Evolutionary conservation across 2,329 filamentous ascomycete species (phyloP).

Genomic region (Ophiostoma tasmaniense): DNA sequence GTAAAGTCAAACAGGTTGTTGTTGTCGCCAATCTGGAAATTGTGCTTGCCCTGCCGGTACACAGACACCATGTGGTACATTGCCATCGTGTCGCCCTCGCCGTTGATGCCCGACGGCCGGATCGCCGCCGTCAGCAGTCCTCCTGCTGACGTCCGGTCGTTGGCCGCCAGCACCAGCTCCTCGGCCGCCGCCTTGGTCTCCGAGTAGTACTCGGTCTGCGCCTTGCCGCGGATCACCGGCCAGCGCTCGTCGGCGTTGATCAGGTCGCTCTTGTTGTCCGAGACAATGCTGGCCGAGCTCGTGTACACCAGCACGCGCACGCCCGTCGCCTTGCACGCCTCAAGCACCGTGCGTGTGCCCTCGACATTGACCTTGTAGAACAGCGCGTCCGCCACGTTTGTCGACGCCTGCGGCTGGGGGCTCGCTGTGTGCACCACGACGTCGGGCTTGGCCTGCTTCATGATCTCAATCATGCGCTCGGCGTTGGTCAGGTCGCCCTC

Average conservation of each 20-base stretch:
- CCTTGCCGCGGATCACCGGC: slow-evolving; percentile 62
- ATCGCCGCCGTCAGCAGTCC: slow-evolving; percentile 69
- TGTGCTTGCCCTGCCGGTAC: slow-evolving; percentile 58
- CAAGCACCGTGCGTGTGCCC: slow-evolving; percentile 70
- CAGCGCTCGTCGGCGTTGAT: slow-evolving; percentile 78
- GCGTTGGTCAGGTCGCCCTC: slow-evolving; percentile 70
- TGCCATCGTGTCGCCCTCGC: slow-evolving; percentile 74
- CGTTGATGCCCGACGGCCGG: slow-evolving; percentile 82
- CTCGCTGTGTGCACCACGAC: slow-evolving; percentile 89
- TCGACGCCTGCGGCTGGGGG: slow-evolving; percentile 48
- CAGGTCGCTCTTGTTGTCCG: slow-evolving; percentile 71
- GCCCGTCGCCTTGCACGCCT: slow-evolving; percentile 58
- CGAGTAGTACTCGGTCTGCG: slow-evolving; percentile 76
- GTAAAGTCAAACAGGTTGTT: slow-evolving; percentile 57
- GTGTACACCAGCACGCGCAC: slow-evolving; percentile 86
- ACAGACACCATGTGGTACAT: slow-evolving; percentile 67
- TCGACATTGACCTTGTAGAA: slow-evolving; percentile 81
- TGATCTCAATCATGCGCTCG: slow-evolving; percentile 50
- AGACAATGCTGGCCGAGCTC: slow-evolving; percentile 77
- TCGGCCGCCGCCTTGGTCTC: slow-evolving; percentile 84
- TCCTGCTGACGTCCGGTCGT: slow-evolving; percentile 35
- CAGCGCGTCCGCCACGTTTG: slow-evolving; percentile 48
- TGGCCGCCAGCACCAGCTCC: slow-evolving; percentile 67
- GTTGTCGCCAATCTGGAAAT: slow-evolving; percentile 69
- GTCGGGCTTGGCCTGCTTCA: slow-evolving; percentile 61